phyloP scores from a whole-genome alignment of 441 rosid genomes.

The Hura crepitans region DNA sequence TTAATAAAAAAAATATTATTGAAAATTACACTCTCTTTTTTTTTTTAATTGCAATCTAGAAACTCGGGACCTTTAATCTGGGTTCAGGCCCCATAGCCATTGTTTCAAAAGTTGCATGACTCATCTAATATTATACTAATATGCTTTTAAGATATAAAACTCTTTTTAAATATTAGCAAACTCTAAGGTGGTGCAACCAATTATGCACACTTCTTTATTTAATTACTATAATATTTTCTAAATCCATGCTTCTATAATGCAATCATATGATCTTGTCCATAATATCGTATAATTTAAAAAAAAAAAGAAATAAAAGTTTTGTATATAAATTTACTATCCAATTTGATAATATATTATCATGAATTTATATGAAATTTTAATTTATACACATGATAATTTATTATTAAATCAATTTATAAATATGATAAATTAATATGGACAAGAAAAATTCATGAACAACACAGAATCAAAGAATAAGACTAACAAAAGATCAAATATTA shows the following conservation, averaged over 20 bases:
- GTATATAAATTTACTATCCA: too few species aligned
- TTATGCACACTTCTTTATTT: slow-evolving; percentile 36
- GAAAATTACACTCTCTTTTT: neutral
- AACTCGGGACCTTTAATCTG: slow-evolving; percentile 25
- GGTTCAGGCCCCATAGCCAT: slow-evolving; percentile 64
- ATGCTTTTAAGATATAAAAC: slow-evolving; percentile 9
- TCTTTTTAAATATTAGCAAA: slow-evolving; percentile 19
- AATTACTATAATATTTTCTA: slow-evolving; percentile 6
- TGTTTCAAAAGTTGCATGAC: slow-evolving; percentile 41
- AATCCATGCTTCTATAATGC: slow-evolving; percentile 36
- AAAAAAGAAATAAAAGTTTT: neutral
- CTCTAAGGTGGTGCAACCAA: slow-evolving; percentile 61
- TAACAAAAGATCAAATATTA: slow-evolving; percentile 7
- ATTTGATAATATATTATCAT: too few species aligned
- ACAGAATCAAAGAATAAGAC: slow-evolving; percentile 30
- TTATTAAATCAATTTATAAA: too few species aligned
- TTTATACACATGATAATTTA: too few species aligned
- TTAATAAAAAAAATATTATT: slow-evolving; percentile 11
- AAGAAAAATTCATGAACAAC: neutral
- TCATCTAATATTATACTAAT: slow-evolving; percentile 20
- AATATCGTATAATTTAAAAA: neutral
- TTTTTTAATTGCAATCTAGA: slow-evolving; percentile 46
- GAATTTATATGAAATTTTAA: too few species aligned
- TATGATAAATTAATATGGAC: neutral
- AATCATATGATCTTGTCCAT: slow-evolving; percentile 24